A percentile compares a stretch with the other conserved stretches of the same genome.
Conservation (phyloP, 1,284 basidiomycete species). For the Trametes sp. region DNA sequence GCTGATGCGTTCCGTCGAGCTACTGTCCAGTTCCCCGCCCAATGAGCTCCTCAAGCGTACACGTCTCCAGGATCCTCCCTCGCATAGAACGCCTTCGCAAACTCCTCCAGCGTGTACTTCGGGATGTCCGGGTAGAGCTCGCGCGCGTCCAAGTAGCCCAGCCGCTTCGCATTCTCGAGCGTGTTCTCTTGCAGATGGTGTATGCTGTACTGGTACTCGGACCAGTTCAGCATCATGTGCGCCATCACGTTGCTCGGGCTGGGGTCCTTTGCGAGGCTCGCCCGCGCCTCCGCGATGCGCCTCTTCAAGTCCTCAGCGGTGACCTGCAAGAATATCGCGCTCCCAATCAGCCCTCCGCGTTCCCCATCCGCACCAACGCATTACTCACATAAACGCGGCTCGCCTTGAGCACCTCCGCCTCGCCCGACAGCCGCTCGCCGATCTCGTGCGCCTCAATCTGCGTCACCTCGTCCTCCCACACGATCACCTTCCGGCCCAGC, state of each 20-base stretch:
- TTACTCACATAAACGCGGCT: too few species aligned
- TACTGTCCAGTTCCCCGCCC: too few species aligned
- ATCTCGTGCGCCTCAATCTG: constrained; percentile 26
- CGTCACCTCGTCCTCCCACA: constrained; percentile 38
- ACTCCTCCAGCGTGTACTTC: constrained; percentile 29
- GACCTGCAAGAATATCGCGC: too few species aligned
- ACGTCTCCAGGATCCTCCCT: constrained; percentile 11
- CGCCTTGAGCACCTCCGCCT: too few species aligned
- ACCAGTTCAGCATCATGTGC: constrained; percentile 1
- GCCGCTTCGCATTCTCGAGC: constrained; percentile 32
- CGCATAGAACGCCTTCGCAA: constrained; percentile 28
- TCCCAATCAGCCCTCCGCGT: too few species aligned
- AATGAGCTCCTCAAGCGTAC: too few species aligned
- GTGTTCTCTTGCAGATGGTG: constrained; percentile 34
- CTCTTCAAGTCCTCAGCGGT: too few species aligned
- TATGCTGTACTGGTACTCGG: constrained; percentile 32
- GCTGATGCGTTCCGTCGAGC: too few species aligned
- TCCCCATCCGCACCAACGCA: too few species aligned
- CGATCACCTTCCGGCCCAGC: constrained; percentile 36
- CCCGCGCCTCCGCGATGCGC: too few species aligned
- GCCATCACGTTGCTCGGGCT: too few species aligned
- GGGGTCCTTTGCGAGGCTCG: too few species aligned
- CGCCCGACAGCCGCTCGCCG: constrained; percentile 23
- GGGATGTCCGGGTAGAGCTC: constrained; percentile 37
- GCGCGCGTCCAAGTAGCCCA: constrained; percentile 34